Evolutionary conservation across 306 rosid genomes (phyloP).

Genomic region (Boehmeria nivea): DNA sequence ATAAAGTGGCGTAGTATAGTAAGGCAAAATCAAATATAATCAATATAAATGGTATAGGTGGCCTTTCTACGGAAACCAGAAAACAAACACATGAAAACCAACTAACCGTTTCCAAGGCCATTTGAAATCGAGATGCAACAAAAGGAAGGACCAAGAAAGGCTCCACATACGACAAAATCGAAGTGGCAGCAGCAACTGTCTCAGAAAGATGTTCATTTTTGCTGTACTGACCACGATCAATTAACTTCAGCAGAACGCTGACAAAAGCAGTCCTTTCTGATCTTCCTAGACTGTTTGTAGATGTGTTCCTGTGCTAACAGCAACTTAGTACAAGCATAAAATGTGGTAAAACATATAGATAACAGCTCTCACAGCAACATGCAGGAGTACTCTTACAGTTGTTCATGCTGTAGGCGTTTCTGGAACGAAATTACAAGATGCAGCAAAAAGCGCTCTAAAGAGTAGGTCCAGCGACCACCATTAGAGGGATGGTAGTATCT

Average conservation of each 20-base stretch:
- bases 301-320: conserved; percentile 45
- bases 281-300: conserved; percentile 54
- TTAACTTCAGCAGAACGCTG: conserved; percentile 67
- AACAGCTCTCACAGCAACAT: conserved; percentile 19
- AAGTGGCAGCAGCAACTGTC: conserved; percentile 94
- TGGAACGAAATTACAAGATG: conserved; percentile 81
- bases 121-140: conserved; percentile 94
- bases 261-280: conserved; percentile 82
- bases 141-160: conserved; percentile 90
- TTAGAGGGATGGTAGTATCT: conserved; percentile 99
- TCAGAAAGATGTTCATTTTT: conserved; percentile 93
- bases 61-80: conserved; percentile 17
- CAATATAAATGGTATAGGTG: conserved; percentile 5
- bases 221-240: conserved; percentile 99
- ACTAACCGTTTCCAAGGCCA: conserved; percentile 99
- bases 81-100: conserved; percentile 22
- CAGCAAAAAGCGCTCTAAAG: conserved; percentile 73
- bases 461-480: conserved; percentile 98
- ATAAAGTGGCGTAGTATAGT: neutral
- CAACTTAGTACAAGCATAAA: conserved; percentile 36
- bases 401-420: conserved; percentile 84
- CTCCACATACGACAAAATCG: conserved; percentile 87
- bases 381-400: conserved; percentile 49
- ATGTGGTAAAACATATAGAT: conserved; percentile 12
- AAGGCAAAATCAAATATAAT: conserved; percentile 8